Conservation (phyloP, 1,139 yeast species). For the Kurtzmaniella quercitrusa region DNA sequence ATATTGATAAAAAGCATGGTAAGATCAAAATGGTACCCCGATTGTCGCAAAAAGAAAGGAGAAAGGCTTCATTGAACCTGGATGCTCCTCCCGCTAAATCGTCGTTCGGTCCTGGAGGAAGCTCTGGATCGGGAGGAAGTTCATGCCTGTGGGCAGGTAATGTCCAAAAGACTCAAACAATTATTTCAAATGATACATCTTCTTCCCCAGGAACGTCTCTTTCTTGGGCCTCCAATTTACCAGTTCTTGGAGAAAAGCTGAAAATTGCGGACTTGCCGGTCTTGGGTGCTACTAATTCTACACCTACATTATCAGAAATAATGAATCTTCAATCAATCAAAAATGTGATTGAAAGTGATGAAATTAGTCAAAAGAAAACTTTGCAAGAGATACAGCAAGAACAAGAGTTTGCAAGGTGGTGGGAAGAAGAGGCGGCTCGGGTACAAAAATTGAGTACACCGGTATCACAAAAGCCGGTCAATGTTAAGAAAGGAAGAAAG, state of each 20-base stretch:
- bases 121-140: neutral
- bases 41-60: constrained; percentile 52
- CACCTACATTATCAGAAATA: constrained; percentile 31
- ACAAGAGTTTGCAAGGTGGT: constrained; percentile 78
- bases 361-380: constrained; percentile 33
- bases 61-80: constrained; percentile 16
- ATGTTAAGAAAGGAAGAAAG: constrained; percentile 5
- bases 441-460: constrained; percentile 37
- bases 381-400: constrained; percentile 72
- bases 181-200: neutral
- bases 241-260: constrained; percentile 5
- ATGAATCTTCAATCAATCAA: constrained; percentile 47
- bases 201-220: constrained; percentile 3
- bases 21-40: constrained; percentile 32
- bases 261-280: neutral
- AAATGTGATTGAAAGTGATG: constrained; percentile 31
- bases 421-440: constrained; percentile 65
- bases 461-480: neutral
- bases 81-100: constrained; percentile 6
- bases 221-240: constrained; percentile 3
- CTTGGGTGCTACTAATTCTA: neutral
- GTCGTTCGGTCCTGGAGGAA: neutral
- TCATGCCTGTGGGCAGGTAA: constrained; percentile 4
- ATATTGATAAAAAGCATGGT: constrained; percentile 14
- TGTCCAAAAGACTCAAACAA: neutral